Conservation (phyloP, 345 rosid species). For the Hibiscus syriacus region DNA sequence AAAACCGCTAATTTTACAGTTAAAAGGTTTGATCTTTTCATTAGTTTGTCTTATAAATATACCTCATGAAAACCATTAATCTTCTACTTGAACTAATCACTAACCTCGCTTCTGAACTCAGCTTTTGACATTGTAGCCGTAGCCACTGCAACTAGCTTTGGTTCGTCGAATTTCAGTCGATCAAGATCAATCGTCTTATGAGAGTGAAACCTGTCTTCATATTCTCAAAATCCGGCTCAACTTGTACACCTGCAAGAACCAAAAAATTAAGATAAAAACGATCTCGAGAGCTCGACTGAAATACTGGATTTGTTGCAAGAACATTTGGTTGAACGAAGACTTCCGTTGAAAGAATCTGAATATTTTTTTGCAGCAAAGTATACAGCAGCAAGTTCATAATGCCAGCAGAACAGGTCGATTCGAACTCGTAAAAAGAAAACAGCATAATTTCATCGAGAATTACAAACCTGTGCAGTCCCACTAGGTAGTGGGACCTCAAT, state of each 20-base stretch:
- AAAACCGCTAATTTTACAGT: neutral
- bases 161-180: neutral
- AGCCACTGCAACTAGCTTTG: too few relatives aligned
- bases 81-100: neutral
- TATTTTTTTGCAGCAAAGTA: neutral
- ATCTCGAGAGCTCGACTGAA: neutral
- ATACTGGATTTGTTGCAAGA: neutral
- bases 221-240: conserved; percentile 57
- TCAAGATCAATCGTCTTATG: neutral
- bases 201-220: conserved; percentile 15
- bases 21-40: neutral
- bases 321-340: neutral
- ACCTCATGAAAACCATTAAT: neutral
- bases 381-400: neutral
- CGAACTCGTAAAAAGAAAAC: neutral
- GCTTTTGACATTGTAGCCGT: too few relatives aligned
- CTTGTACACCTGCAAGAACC: conserved; percentile 49
- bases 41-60: neutral
- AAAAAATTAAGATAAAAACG: neutral
- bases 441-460: conserved; percentile 9
- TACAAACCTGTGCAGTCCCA: conserved; percentile 86
- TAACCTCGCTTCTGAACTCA: neutral
- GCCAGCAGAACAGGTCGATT: neutral
- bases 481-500: conserved; percentile 67
- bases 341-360: neutral